Base-by-base conservation (phyloP, 2,329 filamentous ascomycete species). In the Apiospora malaysiana region DNA sequence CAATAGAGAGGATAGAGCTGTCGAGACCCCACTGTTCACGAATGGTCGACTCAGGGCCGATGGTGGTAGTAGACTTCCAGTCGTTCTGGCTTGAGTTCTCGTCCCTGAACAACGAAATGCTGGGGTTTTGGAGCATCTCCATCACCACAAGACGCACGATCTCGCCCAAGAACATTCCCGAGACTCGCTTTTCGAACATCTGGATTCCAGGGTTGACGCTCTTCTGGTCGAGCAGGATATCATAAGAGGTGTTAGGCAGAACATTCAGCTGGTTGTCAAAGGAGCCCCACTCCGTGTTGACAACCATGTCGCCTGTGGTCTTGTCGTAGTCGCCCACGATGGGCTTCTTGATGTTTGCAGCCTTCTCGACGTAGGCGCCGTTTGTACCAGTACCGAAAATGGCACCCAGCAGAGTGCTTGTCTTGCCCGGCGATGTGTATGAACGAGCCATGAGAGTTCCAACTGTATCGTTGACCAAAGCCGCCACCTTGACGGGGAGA, bases 361-460 rank as follows among this genome's bases (percentile, higher is more conserved):
- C 85, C 85, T 97, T 97, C 86, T 99, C 96, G 51, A 98, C 92
- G 81, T 98, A 99, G 1, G 96, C 96, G 69, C 96, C 96, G 80
- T 99, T 99, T 79, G 95, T 98, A 74, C 95, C 95, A 2, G 95
- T 99, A 76, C 95, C 95, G 77, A 99, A 99, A 77, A 99, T 99
- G 73, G 94, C 95, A 69, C 96, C 96, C n/a, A 99, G 85, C 12
- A 98, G 85, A 5, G 96, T 95, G 66, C 92, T 91, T 0, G 92
- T 92, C 86, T 95, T 94, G 72, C 94, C 94, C 6, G 93, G 94
- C 21, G 94, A 95, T 7, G 94, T 95, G 83, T 99, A 99, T 0
- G 95, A 97, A 76, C 96, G 92, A 43, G 96, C 95, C 95, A 99
- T 98, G 47, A 99, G 89, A 1, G 96, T 99, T 68, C 96, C 96